phyloP scores from a whole-genome alignment of 2,329 filamentous ascomycete species.

The Fusarium sp. region DNA sequence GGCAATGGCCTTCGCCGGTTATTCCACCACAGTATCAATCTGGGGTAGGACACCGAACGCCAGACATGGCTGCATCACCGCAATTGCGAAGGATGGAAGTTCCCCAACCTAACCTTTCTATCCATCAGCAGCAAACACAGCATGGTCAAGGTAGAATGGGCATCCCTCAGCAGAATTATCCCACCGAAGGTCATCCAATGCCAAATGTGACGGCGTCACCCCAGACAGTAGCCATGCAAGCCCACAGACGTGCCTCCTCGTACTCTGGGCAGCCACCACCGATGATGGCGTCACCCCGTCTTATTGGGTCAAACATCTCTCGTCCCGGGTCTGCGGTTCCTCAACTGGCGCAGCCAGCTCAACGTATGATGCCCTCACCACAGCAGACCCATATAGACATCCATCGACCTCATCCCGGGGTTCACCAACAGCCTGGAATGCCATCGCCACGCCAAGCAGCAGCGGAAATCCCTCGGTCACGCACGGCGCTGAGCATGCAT shows the following conservation, averaged over 20 bases:
- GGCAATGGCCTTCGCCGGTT: not conserved
- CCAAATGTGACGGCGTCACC: not conserved
- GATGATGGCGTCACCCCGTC: too few relatives aligned
- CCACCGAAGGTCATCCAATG: too few relatives aligned
- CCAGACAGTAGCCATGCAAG: not conserved
- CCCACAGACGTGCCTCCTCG: too few relatives aligned
- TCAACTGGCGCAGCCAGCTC: not conserved
- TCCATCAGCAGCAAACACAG: not conserved
- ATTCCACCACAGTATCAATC: not conserved
- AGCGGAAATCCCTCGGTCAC: not conserved
- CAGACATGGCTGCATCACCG: not conserved
- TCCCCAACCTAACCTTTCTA: not conserved
- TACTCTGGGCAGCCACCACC: too few relatives aligned
- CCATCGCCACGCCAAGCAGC: not conserved
- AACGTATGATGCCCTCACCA: slow-evolving; percentile 5
- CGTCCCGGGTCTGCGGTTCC: not conserved
- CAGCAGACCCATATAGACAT: not conserved
- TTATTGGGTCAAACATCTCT: not conserved
- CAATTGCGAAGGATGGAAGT: too few relatives aligned
- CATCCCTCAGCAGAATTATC: too few relatives aligned
- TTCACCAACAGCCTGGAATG: not conserved
- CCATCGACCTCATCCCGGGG: not conserved
- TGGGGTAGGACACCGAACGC: not conserved
- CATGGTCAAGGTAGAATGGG: too few relatives aligned
- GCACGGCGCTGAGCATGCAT: not conserved